phyloP scores from a whole-genome alignment of 2,329 filamentous ascomycete species.

The Chrysosphaeria jannelii region DNA sequence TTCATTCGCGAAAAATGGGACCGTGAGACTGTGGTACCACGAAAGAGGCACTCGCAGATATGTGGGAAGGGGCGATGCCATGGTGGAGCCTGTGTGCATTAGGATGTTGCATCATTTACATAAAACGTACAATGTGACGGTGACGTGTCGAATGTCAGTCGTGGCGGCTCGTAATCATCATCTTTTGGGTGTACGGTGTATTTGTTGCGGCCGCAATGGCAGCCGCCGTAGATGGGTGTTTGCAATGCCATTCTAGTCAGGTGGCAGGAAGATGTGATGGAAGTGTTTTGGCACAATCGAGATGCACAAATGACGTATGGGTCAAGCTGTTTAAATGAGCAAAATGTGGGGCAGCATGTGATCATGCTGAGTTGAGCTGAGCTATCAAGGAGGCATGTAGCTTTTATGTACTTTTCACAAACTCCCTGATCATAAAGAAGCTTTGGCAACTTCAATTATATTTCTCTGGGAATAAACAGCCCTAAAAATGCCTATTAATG shows the following conservation, averaged over 20 bases:
- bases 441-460: no score
- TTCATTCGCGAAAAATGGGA: constrained; percentile 54
- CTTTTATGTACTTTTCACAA: no score
- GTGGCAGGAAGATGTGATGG: background rate
- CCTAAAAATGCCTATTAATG: no score
- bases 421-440: no score
- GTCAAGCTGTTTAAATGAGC: no score
- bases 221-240: constrained; percentile 46
- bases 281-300: no score
- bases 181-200: constrained; percentile 46
- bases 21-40: constrained; percentile 53
- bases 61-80: constrained; percentile 44
- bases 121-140: constrained; percentile 33
- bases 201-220: constrained; percentile 61
- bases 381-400: no score
- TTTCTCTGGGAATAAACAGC: no score
- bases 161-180: constrained; percentile 21
- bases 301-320: no score
- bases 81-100: constrained; percentile 22
- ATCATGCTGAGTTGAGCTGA: no score
- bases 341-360: no score
- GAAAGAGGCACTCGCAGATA: constrained; percentile 57
- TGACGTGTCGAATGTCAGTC: constrained; percentile 47
- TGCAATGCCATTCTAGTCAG: no score
- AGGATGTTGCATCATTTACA: background rate